These are phyloP conservation scores for Boletus tylopilopsis DNA, from an alignment of 768 basidiomycete species.

Conservation along the genomic window DNA sequence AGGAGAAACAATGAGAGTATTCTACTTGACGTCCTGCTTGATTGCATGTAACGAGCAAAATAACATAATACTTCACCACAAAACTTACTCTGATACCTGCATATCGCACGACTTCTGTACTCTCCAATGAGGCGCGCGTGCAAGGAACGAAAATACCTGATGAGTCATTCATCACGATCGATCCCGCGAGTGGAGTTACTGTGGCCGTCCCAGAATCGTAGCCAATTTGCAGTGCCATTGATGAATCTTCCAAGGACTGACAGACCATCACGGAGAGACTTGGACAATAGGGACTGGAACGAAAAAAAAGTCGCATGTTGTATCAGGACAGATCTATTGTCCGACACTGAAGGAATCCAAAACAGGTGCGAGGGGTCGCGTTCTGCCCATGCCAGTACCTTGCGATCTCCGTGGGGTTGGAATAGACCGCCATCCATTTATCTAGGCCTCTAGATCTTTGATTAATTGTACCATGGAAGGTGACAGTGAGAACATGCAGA, in stretches of 20 bases:
- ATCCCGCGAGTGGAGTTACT: not conserved
- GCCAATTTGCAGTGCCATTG: not conserved
- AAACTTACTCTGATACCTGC: too few relatives aligned
- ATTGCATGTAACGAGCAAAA: not conserved
- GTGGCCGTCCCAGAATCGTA: not conserved
- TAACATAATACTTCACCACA: not conserved
- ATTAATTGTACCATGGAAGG: not conserved
- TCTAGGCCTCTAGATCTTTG: not conserved
- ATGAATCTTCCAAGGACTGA: slow-evolving; percentile 10
- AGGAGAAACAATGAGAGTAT: not conserved
- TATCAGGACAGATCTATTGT: slow-evolving; percentile 7
- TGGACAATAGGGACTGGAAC: not conserved
- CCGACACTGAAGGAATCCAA: not conserved
- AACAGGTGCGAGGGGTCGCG: slow-evolving; percentile 1
- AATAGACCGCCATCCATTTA: not conserved
- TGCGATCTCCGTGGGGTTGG: not conserved
- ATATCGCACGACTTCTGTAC: not conserved
- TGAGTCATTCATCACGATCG: not conserved
- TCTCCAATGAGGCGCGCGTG: not conserved
- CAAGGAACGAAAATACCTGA: not conserved
- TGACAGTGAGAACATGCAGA: not conserved
- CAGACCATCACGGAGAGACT: slow-evolving; percentile 1
- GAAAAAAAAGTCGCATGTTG: not conserved
- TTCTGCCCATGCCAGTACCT: not conserved
- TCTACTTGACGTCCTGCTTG: not conserved